Conservation (phyloP, 805 yeast species). For the Ogataea haglerorum region DNA sequence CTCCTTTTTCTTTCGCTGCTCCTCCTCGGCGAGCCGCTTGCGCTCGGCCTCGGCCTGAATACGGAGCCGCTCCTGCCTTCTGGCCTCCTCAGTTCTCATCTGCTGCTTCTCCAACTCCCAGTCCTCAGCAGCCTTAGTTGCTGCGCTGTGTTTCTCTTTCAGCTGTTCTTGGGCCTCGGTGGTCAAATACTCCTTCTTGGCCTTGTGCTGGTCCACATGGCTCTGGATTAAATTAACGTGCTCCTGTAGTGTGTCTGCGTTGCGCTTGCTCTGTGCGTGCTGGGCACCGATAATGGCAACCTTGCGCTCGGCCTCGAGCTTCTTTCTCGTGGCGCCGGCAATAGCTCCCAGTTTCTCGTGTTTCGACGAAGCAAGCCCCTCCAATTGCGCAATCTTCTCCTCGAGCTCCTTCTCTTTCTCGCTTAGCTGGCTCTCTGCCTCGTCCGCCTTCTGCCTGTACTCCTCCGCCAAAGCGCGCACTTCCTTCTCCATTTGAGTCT, state of each 20-base stretch:
- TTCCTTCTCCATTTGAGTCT: constrained; percentile 31
- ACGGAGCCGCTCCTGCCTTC: constrained; percentile 43
- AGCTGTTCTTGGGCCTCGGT: constrained; percentile 38
- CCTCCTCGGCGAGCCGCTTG: constrained; percentile 40
- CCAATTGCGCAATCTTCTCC: constrained; percentile 29
- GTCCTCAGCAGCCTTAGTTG: constrained; percentile 36
- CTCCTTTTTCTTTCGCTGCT: constrained; percentile 37
- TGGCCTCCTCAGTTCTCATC: constrained; percentile 43
- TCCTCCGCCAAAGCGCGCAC: constrained; percentile 40
- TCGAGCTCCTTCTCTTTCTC: constrained; percentile 39
- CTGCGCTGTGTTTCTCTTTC: constrained; percentile 36
- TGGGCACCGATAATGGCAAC: constrained; percentile 33
- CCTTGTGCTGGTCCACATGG: constrained; percentile 42
- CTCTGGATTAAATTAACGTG: constrained; percentile 44
- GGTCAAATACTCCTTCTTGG: constrained; percentile 39
- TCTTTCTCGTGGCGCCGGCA: constrained; percentile 28
- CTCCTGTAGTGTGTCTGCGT: constrained; percentile 36
- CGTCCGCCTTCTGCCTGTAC: constrained; percentile 38
- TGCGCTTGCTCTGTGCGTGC: constrained; percentile 37
- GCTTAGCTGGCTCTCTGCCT: constrained; percentile 33
- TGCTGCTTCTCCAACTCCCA: constrained; percentile 47
- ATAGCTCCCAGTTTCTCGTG: constrained; percentile 35
- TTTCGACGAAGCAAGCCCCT: constrained; percentile 41
- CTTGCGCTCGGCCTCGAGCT: constrained; percentile 40
- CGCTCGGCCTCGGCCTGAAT: constrained; percentile 38